Percentiles rank a stretch among this genome's conserved stretches.
Conservation (phyloP, 2,329 filamentous ascomycete species). For the Phaeomoniella chlamydospora region DNA sequence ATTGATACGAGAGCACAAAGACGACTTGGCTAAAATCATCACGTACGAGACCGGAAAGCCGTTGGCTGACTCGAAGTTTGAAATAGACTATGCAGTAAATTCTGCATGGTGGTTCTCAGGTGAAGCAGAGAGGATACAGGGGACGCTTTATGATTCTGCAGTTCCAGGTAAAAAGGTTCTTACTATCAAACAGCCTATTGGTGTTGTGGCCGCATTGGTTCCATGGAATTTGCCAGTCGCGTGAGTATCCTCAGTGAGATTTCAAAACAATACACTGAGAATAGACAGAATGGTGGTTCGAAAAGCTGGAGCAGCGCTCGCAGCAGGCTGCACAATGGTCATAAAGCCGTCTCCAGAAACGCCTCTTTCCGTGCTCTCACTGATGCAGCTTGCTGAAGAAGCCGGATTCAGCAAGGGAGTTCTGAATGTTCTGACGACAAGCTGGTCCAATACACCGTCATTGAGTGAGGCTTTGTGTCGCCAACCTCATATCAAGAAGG, state of each 20-base stretch:
- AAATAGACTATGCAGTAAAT: constrained; percentile 39
- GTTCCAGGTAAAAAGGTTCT: constrained; percentile 50
- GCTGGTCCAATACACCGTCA: constrained; percentile 22
- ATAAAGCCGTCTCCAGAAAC: constrained; percentile 58
- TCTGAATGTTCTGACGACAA: constrained; percentile 45
- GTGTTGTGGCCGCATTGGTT: constrained; percentile 54
- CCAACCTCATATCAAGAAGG: constrained; percentile 46
- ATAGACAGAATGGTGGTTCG: constrained; percentile 53
- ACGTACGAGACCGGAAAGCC: constrained; percentile 49
- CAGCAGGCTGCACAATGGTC: constrained; percentile 62
- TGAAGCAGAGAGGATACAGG: constrained; percentile 47
- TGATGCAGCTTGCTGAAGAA: constrained; percentile 35
- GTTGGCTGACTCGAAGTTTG: constrained; percentile 35
- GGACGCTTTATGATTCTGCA: constrained; percentile 44
- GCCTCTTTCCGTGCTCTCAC: constrained; percentile 38
- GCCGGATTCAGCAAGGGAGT: constrained; percentile 46
- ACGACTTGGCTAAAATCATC: constrained; percentile 48
- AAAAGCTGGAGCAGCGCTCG: constrained; percentile 53
- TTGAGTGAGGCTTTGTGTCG: constrained; percentile 34
- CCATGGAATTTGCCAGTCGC: constrained; percentile 62
- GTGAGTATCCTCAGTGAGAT: no score
- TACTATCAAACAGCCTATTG: constrained; percentile 61
- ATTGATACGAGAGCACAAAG: constrained; percentile 45
- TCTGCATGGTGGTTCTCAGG: constrained; percentile 47
- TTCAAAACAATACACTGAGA: no score